These are phyloP conservation scores for Chimonanthus praecox DNA, from an alignment of 164 flowering plant genomes.

Conservation along the genomic window DNA sequence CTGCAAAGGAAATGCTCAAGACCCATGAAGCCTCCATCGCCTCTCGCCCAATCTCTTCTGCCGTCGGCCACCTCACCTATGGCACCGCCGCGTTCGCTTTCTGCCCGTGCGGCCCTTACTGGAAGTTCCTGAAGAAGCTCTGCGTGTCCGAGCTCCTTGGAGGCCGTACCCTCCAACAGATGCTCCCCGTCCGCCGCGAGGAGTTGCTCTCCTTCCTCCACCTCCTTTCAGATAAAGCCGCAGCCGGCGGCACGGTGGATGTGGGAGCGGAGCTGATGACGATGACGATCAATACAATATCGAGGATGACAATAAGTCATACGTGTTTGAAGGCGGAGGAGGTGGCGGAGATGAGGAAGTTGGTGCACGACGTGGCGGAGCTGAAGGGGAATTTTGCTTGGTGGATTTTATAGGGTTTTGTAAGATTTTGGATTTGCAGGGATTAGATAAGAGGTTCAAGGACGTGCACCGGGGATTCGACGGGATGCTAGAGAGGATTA, in stretches of 20 bases:
- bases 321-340: conserved; percentile 27
- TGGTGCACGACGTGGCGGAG: conserved; percentile 31
- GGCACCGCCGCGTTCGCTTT: conserved; percentile 43
- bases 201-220: conserved; percentile 28
- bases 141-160: conserved; percentile 37
- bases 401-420: conserved; percentile 40
- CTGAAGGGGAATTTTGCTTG: conserved; percentile 41
- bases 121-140: conserved; percentile 56
- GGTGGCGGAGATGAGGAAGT: conserved; percentile 22
- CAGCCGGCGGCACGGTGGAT: conserved; percentile 23
- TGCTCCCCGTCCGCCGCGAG: conserved; percentile 20
- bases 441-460: conserved; percentile 30
- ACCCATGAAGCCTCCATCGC: conserved; percentile 41
- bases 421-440: conserved; percentile 43
- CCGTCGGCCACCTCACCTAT: conserved; percentile 41
- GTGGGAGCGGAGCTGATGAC: conserved; percentile 30
- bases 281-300: conserved; percentile 39
- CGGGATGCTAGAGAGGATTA: conserved; percentile 36
- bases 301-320: conserved; percentile 37
- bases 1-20: conserved; percentile 33
- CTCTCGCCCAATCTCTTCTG: conserved; percentile 33
- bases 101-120: conserved; percentile 43
- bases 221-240: conserved; percentile 3
- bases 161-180: conserved; percentile 14
- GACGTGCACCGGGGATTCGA: conserved; percentile 33